Base-by-base conservation (phyloP, 345 rosid species). In the Tarenaya hassleriana region DNA sequence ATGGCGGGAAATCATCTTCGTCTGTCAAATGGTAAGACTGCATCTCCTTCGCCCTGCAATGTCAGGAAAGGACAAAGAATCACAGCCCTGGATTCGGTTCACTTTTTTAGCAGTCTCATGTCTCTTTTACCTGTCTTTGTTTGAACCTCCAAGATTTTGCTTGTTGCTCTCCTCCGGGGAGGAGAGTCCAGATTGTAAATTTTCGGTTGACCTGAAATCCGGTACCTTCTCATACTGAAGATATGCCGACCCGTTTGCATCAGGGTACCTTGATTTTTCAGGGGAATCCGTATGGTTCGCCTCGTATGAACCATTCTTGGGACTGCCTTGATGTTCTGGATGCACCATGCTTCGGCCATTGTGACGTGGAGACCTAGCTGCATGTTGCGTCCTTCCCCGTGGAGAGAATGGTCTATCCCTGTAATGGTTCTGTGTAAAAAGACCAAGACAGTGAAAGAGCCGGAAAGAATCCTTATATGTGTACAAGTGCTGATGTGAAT, bases 361-460 rank as follows among this genome's bases (percentile, higher is more conserved):
- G 66, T 60, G 60, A 47, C 81, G 76, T 19, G 81, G 88, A 50
- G 96, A 80, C 73, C 82, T 78, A 11, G 56, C 54, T 18, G 73
- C 57, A 42, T 69, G 70, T 63, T 75, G 79, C 66, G 47, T 67
- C 66, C 78, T 76, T 63, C 80, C 86, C 69, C 83, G 75, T 32
- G 67, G 47, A 38, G 64, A 51, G 47, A 35, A 52, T 21, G 75
- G 53, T 64, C 74, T 75, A 27, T 80, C 85, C 70, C 71, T 73
- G 76, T 82, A 88, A 69, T 82, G 88, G 61, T 62, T 82, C 96
- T 88, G 94, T 83, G 73, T 55, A 69, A 59, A 66, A 41, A 49
- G 31, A 42, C 14, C 12, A 41, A 13, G 10, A 15, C 19, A 4
- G 20, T 61, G 41, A 53, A 42, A 47, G 42, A 54, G 17, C 66